Evolutionary conservation across 106 monocot species (phyloP).

Genomic region (Gastrodia elata): DNA sequence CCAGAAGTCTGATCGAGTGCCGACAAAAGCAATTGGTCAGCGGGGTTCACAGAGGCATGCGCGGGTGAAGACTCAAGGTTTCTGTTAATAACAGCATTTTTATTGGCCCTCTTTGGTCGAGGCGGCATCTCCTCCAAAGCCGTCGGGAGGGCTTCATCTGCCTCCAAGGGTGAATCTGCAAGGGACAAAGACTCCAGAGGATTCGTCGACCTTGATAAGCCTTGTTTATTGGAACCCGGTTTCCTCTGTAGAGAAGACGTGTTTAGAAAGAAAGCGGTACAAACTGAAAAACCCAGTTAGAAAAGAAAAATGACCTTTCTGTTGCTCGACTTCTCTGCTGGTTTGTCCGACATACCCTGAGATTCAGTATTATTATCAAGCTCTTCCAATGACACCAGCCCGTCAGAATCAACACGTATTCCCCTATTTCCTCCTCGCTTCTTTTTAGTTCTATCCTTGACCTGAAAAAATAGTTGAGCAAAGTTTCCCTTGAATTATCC

Average conservation of each 20-base stretch:
- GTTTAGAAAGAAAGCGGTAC: not conserved
- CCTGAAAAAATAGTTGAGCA: slow-evolving; percentile 17
- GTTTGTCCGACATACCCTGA: slow-evolving; percentile 23
- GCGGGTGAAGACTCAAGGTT: slow-evolving; percentile 25
- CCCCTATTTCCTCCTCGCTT: slow-evolving; percentile 53
- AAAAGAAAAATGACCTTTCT: slow-evolving; percentile 54
- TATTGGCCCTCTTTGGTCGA: slow-evolving; percentile 37
- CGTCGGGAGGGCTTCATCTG: slow-evolving; percentile 16
- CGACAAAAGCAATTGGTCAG: not conserved
- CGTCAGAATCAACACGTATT: slow-evolving; percentile 66
- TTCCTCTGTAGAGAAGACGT: slow-evolving; percentile 31
- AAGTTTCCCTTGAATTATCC: not conserved
- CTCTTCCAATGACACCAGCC: slow-evolving; percentile 70
- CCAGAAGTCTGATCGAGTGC: not conserved
- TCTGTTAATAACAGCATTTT: slow-evolving; percentile 35
- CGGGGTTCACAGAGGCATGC: not conserved
- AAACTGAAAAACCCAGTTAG: not conserved
- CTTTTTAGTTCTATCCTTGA: slow-evolving; percentile 81
- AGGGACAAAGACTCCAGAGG: slow-evolving; percentile 13
- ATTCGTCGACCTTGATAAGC: slow-evolving; percentile 19
- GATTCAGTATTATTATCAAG: slow-evolving; percentile 27
- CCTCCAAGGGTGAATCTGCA: slow-evolving; percentile 17
- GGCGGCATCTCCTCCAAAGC: slow-evolving; percentile 41
- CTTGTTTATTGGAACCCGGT: slow-evolving; percentile 32
- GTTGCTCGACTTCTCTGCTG: slow-evolving; percentile 25